phyloP scores from a whole-genome alignment of 1,284 basidiomycete genomes.

The Cystobasidiaceae sp. region DNA sequence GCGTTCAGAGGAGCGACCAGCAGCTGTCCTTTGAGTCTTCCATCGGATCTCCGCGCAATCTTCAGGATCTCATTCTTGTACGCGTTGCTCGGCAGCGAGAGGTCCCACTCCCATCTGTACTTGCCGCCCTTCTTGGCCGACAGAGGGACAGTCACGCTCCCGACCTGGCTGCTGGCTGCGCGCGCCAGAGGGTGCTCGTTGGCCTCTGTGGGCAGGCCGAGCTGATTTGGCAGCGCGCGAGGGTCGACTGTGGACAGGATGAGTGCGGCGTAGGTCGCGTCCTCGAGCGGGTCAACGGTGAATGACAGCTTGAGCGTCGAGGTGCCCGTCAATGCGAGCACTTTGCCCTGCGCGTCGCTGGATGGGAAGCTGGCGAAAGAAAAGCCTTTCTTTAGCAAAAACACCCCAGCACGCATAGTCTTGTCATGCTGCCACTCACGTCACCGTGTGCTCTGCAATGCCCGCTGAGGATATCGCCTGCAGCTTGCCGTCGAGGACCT shows the following conservation, averaged over 20 bases:
- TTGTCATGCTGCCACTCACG: neutral
- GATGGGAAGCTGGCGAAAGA: slow-evolving; percentile 14
- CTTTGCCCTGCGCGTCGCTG: neutral
- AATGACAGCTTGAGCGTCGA: slow-evolving; percentile 26
- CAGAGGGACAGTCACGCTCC: slow-evolving; percentile 1
- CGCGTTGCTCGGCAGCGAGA: neutral
- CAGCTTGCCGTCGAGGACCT: slow-evolving; percentile 22
- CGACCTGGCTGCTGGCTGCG: slow-evolving; percentile 17
- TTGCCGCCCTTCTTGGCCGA: slow-evolving; percentile 23
- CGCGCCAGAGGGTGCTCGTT: neutral
- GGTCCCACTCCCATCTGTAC: slow-evolving; percentile 30
- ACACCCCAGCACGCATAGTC: neutral
- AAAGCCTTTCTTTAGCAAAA: neutral
- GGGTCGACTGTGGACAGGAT: slow-evolving; percentile 7
- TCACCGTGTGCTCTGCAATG: slow-evolving; percentile 19
- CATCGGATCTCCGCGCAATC: neutral
- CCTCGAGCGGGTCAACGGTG: neutral
- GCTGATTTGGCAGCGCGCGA: neutral
- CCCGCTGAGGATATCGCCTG: slow-evolving; percentile 28
- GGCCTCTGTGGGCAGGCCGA: neutral
- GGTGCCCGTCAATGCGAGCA: neutral
- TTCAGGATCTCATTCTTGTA: slow-evolving; percentile 17
- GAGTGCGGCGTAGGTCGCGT: slow-evolving; percentile 2
- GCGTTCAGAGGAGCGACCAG: neutral
- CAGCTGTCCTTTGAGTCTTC: slow-evolving; percentile 14